Evolutionary conservation across 2,329 filamentous ascomycete species (phyloP), one percentile per base, ranked within the genome.

Genomic region (Laburnicola sp.): DNA sequence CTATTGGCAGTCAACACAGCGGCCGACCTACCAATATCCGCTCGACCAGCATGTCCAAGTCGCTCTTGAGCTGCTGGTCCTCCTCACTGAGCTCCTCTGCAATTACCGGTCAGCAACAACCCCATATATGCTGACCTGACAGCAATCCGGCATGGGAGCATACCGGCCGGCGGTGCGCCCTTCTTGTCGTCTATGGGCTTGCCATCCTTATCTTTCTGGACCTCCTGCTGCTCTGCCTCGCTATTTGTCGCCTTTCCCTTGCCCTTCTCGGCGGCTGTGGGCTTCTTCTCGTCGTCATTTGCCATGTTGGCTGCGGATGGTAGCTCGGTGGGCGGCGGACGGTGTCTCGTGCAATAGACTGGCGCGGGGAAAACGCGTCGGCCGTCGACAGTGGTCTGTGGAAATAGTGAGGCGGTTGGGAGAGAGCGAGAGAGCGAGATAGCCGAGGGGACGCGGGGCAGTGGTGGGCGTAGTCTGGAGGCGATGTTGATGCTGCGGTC

Each of bases 31-130:
- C 91, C 74, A 89, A 89, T 82, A 99, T 81, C 70, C 94, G 85
- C 78, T 99, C 94, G 6, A 97, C 93, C 45, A 99, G 84, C 92
- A 97, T 95, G 62, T 99, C 94, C 56, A 99, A 86, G 77, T 99
- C 94, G 70, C 83, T 92, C 81, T 99, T 99, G 70, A 99, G 85
- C 80, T 97, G 92, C 77, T 97, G 92, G 62, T 99, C 94, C 75
- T 99, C 94, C 69, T 99, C 94, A 69, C 83, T 99, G 64, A 99
- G 86, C 77, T 99, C 94, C 77, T 97, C 93, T 78, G 81, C 72
- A 68, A 74, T 32, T 76, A 75, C 31, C 25, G 41, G 49, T 68
- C 54, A 64, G 64, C 50, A 49, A 56, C 69, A 57, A 65, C 55
- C 23, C 44, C 31, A 5, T 37, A n/a, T 11, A 34, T n/a, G 38